Evolutionary conservation across 441 rosid species (phyloP), one percentile per base, ranked within the genome.

Genomic region (Jatropha multifida): DNA sequence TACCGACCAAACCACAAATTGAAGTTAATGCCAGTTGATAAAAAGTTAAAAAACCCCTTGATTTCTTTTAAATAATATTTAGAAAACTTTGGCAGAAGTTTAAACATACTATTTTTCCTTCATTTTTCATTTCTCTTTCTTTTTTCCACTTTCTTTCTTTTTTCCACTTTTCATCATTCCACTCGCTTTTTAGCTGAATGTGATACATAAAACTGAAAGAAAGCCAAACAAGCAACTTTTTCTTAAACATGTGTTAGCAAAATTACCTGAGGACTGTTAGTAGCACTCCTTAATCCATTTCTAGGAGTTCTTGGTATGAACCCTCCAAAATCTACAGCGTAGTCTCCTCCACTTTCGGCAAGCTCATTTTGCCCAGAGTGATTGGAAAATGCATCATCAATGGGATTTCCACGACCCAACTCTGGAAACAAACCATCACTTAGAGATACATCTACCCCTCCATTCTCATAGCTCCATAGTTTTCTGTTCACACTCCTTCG

Each of bases 231-330:
- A 75, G 74, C 44, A 73, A 56, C 44, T 66, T 7, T 41, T 13
- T 40, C 54, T 18, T 44, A 62, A 72, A 65, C 4, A 67, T 17
- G 44, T 42, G 18, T 5, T 26, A 68, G 40, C 14, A 73, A 26
- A 72, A 76, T 49, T 76, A 94, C 99, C 97, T 89, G 97, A 71
- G 96, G 96, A 85, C 93, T 93, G 17, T 96, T 92, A 79, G 92
- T 89, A 44, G 82, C 54, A 77, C 92, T 86, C 81, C 90, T 81
- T 71, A 74, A 70, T 68, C 85, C 75, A 73, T 84, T 85, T 75
- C 84, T 80, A 70, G 81, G 79, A 81, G 81, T 91, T 79, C 82
- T 85, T 27, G 73, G 84, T 46, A 69, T 65, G 77, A 96, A 94
- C 13, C 97, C 97, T 18, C 81, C 65, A 78, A 97, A 94, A 32